phyloP scores from a whole-genome alignment of 768 basidiomycete species.

The Coprinopsis strossmayeri region DNA sequence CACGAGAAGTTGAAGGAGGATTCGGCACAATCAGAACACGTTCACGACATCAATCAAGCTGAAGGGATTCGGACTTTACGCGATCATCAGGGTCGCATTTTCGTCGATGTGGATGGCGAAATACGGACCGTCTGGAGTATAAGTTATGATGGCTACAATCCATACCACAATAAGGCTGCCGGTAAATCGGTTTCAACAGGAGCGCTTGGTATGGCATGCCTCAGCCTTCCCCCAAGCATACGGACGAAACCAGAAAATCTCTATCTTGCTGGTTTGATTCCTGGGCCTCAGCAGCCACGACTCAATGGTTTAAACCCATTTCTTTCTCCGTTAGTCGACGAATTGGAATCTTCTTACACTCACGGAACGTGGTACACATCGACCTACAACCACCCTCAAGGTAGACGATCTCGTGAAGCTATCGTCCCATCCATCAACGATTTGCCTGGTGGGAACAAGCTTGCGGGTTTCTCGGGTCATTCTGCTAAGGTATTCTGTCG shows the following conservation, averaged over 20 bases:
- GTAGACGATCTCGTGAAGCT: constrained; percentile 18
- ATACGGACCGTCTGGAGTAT: too few species aligned
- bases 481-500: constrained; percentile 12
- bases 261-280: constrained; percentile 19
- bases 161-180: constrained; percentile 18
- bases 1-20: too few species aligned
- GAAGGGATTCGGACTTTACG: too few species aligned
- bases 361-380: constrained; percentile 24
- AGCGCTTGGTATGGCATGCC: constrained; percentile 21
- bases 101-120: too few species aligned
- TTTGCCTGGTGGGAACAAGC: constrained; percentile 21
- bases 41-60: too few species aligned
- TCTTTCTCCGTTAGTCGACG: constrained; percentile 26
- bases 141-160: constrained; percentile 30
- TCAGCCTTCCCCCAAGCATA: constrained; percentile 25
- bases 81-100: too few species aligned
- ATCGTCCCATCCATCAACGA: constrained; percentile 26
- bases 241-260: constrained; percentile 14
- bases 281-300: constrained; percentile 18
- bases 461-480: constrained; percentile 17
- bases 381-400: constrained; percentile 11
- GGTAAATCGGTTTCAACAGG: constrained; percentile 17
- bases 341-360: constrained; percentile 19
- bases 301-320: constrained; percentile 26
- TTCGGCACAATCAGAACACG: too few species aligned